phyloP scores from a whole-genome alignment of 257 asterid species.

The Fraxinus cuspidata region DNA sequence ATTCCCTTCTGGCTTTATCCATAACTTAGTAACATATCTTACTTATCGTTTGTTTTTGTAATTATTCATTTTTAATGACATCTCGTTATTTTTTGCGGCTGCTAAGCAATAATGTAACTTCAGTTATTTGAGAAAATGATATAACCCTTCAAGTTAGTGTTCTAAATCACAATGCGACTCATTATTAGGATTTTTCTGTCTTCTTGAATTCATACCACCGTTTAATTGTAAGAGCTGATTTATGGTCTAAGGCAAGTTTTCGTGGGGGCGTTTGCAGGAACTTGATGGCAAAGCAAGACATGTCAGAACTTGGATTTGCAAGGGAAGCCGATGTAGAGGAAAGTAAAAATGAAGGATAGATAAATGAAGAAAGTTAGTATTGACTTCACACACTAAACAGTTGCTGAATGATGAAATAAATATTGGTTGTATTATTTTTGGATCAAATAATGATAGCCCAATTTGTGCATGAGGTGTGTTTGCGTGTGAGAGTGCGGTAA shows the following conservation, averaged over 20 bases:
- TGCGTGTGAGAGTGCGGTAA: no score
- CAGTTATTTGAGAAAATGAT: no score
- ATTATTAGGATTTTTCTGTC: background rate
- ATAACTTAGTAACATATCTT: no score
- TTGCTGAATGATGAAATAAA: background rate
- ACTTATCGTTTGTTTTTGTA: no score
- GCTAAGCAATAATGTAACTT: no score
- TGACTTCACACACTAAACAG: background rate
- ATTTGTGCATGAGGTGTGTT: no score
- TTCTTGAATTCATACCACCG: background rate
- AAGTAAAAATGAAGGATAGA: constrained; percentile 34
- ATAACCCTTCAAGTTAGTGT: no score
- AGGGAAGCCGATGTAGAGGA: constrained; percentile 26
- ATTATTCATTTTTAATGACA: no score
- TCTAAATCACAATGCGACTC: background rate
- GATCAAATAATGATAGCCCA: background rate
- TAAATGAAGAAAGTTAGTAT: constrained; percentile 23
- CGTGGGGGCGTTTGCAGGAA: constrained; percentile 55
- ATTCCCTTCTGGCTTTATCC: no score
- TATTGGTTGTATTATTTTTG: background rate
- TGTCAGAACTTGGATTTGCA: constrained; percentile 87
- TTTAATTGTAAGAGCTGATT: background rate
- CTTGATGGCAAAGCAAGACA: constrained; percentile 95
- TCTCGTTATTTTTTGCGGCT: no score
- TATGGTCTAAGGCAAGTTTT: background rate